Conservation (phyloP, 257 asterid species). For the Knoxia roxburghii region DNA sequence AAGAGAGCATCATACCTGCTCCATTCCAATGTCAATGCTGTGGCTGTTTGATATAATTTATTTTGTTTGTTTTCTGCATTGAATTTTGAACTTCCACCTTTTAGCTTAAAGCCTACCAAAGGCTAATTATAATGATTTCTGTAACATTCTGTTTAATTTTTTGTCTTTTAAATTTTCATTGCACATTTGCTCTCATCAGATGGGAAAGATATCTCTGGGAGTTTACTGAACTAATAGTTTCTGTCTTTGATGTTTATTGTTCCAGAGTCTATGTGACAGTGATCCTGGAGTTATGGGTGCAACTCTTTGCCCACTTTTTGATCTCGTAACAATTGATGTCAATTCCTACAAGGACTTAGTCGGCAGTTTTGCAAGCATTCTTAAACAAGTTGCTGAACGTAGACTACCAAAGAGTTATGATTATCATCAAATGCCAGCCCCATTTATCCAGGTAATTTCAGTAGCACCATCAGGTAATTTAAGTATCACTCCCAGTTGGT, state of each 20-base stretch:
- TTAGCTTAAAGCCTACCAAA: too few species aligned
- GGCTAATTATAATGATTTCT: not conserved
- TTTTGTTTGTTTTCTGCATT: not conserved
- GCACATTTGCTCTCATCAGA: not conserved
- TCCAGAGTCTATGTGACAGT: slow-evolving; percentile 88
- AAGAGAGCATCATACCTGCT: not conserved
- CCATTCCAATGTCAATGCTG: too few species aligned
- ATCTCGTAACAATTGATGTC: slow-evolving; percentile 67
- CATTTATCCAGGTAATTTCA: slow-evolving; percentile 72
- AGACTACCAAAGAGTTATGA: slow-evolving; percentile 91
- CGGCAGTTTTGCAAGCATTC: slow-evolving; percentile 87
- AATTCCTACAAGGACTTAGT: slow-evolving; percentile 79
- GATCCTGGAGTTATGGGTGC: slow-evolving; percentile 99
- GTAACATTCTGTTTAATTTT: not conserved
- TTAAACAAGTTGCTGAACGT: slow-evolving; percentile 93
- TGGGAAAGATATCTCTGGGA: not conserved
- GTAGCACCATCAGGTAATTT: not conserved
- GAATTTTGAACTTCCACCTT: not conserved
- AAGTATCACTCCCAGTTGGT: too few species aligned
- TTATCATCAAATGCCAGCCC: slow-evolving; percentile 99
- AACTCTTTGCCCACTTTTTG: slow-evolving; percentile 88
- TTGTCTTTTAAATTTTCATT: not conserved
- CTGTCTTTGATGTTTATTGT: slow-evolving; percentile 17
- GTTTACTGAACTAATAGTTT: not conserved
- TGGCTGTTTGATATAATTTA: not conserved